Evolutionary conservation across 1,284 basidiomycete genomes (phyloP).

Genomic region (Sphagnurus paluster): DNA sequence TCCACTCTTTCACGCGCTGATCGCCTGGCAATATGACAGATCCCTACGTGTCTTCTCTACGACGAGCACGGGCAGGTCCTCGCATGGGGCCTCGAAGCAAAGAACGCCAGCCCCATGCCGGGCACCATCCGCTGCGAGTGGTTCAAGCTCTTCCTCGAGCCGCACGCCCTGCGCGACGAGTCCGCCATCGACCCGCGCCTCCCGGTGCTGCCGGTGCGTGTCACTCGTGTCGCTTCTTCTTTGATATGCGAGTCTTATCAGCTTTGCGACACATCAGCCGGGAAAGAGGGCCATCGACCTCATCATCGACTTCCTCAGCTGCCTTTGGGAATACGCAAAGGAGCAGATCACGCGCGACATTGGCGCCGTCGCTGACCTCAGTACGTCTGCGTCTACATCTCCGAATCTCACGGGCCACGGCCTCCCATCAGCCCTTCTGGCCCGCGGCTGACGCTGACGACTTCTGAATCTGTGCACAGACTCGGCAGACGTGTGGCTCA

Average conservation of each 20-base stretch:
- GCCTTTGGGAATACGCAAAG: slow-evolving; percentile 82
- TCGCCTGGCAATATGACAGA: slow-evolving; percentile 26
- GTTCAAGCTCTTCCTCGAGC: slow-evolving; percentile 82
- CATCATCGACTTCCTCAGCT: slow-evolving; percentile 76
- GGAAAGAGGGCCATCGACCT: slow-evolving; percentile 74
- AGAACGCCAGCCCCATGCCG: slow-evolving; percentile 66
- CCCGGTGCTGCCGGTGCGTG: slow-evolving; percentile 71
- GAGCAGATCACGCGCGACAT: slow-evolving; percentile 82
- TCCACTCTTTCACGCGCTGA: neutral
- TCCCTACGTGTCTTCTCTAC: slow-evolving; percentile 78
- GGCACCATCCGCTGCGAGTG: slow-evolving; percentile 75
- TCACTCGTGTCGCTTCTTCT: no score
- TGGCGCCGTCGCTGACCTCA: slow-evolving; percentile 77
- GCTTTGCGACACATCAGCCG: no score
- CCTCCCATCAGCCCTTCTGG: neutral
- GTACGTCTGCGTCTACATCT: slow-evolving; percentile 39
- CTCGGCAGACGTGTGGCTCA: slow-evolving; percentile 76
- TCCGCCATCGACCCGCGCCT: slow-evolving; percentile 67
- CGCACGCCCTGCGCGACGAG: slow-evolving; percentile 70
- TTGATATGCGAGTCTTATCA: no score
- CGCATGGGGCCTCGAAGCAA: slow-evolving; percentile 80
- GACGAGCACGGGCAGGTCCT: slow-evolving; percentile 67
- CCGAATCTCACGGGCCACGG: slow-evolving; percentile 3
- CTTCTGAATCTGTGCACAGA: slow-evolving; percentile 49
- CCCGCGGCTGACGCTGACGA: neutral